Conservation (phyloP, 495 filamentous ascomycete species). For the Annulohypoxylon moriforme region DNA sequence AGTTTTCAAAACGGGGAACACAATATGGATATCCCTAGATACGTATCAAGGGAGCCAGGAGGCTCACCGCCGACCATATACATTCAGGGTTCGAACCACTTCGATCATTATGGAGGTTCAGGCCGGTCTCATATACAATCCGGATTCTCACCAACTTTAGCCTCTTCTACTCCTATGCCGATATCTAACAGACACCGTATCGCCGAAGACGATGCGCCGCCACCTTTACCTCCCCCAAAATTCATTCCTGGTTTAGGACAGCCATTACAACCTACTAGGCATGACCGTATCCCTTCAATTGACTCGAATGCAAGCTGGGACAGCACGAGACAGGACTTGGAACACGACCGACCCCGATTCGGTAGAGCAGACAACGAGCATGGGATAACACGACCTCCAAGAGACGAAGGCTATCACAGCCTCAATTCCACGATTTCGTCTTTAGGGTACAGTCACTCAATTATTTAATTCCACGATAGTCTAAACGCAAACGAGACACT, state of each 20-base stretch:
- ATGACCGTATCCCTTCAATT: constrained; percentile 45
- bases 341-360: constrained; percentile 35
- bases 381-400: constrained; percentile 36
- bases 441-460: constrained; percentile 40
- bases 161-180: constrained; percentile 61
- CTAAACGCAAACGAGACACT: constrained; percentile 16
- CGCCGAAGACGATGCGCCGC: constrained; percentile 57
- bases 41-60: constrained; percentile 49
- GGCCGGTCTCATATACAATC: constrained; percentile 59
- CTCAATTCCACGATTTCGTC: constrained; percentile 49
- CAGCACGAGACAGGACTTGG: constrained; percentile 39
- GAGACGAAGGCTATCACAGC: constrained; percentile 50
- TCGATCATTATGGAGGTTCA: constrained; percentile 62
- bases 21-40: constrained; percentile 69
- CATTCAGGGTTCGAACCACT: constrained; percentile 63
- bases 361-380: constrained; percentile 44
- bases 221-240: constrained; percentile 62
- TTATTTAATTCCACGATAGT: constrained; percentile 5
- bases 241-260: constrained; percentile 52
- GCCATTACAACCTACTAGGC: constrained; percentile 24
- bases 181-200: constrained; percentile 51
- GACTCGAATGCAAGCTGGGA: constrained; percentile 47
- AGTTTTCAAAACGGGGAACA: constrained; percentile 33
- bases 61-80: constrained; percentile 62
- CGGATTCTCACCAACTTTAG: constrained; percentile 55